Base-by-base conservation (phyloP, 495 filamentous ascomycete genomes). In the Neurospora sp. region DNA sequence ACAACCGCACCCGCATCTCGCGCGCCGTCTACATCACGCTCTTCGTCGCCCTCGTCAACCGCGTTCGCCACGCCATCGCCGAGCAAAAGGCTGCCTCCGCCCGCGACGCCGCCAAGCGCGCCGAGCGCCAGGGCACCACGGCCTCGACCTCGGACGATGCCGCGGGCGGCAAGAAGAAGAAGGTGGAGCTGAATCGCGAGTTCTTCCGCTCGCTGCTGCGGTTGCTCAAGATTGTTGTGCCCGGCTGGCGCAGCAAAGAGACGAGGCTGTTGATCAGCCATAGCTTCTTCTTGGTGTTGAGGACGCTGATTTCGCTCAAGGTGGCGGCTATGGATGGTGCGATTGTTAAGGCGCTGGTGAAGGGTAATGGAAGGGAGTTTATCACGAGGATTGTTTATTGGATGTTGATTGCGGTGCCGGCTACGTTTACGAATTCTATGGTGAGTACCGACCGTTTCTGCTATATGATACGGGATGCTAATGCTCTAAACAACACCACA, bases 401-500 rank as follows among this genome's bases (percentile, higher is more conserved):
- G 96, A 99, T 99, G 96, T 82, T 93, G 75, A 95, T 99, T 77
- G 94, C 96, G 59, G 86, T 99, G n/a, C 96, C 96, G 5, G 96
- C 96, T 20, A 98, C 96, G 0, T 99, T 98, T 76, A 99, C 96
- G 35, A 99, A 99, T 82, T 98, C 96, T 2, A 98, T 98, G 96
- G 92, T 96, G 80, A 80, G 91, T 83, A 10, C 9, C 44, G 20
- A 20, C 20, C 6, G 46, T 48, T 20, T 27, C 18, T 48, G 35
- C 10, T 23, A 12, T 9, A 38, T 69, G 59, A 18, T 1, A 14
- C 37, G 46, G 40, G 12, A 54, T 72, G 59, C 66, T 76, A 59
- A 79, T 35, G 3, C 9, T 71, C 39, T 14, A 16, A 39, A 31
- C 20, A 2, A 62, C 23, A n/a, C 12, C 37, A 74, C 82, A 94